These are phyloP conservation scores for Penicillium simplicissimum DNA, from an alignment of 495 filamentous ascomycete species.

Conservation along the genomic window DNA sequence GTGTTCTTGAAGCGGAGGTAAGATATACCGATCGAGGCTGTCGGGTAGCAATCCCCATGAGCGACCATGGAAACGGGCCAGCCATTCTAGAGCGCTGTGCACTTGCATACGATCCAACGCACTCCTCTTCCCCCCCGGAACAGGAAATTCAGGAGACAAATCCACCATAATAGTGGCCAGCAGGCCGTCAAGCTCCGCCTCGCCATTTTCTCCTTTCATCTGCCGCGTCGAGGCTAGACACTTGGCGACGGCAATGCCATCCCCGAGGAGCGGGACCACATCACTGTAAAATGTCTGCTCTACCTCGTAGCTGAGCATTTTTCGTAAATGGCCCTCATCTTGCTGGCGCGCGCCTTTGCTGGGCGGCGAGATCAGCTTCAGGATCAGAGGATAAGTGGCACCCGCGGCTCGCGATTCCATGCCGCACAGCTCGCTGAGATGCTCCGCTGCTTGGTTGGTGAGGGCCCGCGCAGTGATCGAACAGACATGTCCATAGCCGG, in stretches of 20 bases:
- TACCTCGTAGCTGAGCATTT: conserved; percentile 42
- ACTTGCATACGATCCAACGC: conserved; percentile 29
- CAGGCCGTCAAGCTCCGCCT: conserved; percentile 29
- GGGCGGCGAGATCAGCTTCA: conserved; percentile 44
- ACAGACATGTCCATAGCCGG: conserved; percentile 41
- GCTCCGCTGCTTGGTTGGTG: conserved; percentile 26
- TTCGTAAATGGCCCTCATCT: conserved; percentile 42
- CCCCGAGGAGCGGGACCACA: conserved; percentile 31
- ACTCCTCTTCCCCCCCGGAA: conserved; percentile 34
- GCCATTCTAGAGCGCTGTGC: conserved; percentile 33
- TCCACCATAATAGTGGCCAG: conserved; percentile 42
- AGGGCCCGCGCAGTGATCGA: conserved; percentile 31
- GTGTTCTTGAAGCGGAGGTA: conserved; percentile 37
- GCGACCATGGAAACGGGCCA: conserved; percentile 33
- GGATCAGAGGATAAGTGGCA: conserved; percentile 33
- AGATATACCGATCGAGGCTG: conserved; percentile 22
- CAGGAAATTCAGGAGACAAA: conserved; percentile 30
- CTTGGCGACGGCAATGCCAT: conserved; percentile 30
- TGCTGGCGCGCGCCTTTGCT: conserved; percentile 9
- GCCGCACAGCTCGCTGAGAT: conserved; percentile 30
- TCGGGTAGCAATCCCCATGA: conserved; percentile 27
- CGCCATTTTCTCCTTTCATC: conserved; percentile 19
- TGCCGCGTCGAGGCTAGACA: conserved; percentile 37
- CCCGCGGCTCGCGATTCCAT: conserved; percentile 15
- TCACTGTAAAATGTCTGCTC: conserved; percentile 39